Conservation (phyloP, 73 alveolate species). For the Paramecium primaurelia region DNA sequence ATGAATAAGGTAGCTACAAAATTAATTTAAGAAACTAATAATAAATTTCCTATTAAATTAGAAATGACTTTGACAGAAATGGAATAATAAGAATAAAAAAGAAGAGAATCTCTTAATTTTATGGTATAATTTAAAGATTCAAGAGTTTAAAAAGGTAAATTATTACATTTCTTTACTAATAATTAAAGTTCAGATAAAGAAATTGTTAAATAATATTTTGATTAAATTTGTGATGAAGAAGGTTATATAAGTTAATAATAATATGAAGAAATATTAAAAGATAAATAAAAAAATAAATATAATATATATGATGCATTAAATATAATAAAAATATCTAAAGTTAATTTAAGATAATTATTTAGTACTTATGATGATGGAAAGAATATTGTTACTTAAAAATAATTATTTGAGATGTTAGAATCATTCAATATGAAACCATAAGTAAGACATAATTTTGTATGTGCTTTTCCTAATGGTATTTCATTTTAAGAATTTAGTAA, state of each 20-base stretch:
- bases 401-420: background rate
- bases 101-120: constrained; percentile 24
- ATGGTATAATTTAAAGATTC: background rate
- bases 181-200: background rate
- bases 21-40: background rate
- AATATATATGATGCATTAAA: constrained; percentile 24
- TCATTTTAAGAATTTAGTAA: background rate
- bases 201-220: background rate
- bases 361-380: constrained; percentile 25
- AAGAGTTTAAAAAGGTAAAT: background rate
- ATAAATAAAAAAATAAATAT: background rate
- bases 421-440: background rate
- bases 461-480: constrained; percentile 45
- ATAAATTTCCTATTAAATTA: constrained; percentile 1
- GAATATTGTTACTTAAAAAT: background rate
- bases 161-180: background rate
- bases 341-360: background rate
- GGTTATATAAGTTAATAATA: constrained; percentile 6
- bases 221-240: constrained; percentile 29
- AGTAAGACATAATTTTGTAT: constrained; percentile 9
- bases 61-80: constrained; percentile 5
- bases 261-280: constrained; percentile 27
- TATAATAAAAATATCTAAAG: background rate
- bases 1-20: background rate
- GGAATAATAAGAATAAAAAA: constrained; percentile 15